phyloP scores from a whole-genome alignment of 2,329 filamentous ascomycete genomes.

The Apiospora marii region DNA sequence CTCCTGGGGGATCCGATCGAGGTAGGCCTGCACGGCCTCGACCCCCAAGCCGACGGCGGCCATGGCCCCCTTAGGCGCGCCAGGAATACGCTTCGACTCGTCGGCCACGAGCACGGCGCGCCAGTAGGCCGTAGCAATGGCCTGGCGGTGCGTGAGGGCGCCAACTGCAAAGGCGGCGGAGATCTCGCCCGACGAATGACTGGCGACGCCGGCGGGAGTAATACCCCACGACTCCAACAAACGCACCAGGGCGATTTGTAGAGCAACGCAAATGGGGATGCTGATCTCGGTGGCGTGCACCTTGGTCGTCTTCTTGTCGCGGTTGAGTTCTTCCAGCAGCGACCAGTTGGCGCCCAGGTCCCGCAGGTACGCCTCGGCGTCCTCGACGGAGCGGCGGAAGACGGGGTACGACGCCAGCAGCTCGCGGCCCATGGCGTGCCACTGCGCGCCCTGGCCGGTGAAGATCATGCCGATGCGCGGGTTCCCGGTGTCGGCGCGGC shows the following conservation, averaged over 20 bases:
- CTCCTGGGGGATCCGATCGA: constrained; percentile 26
- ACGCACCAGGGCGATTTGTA: constrained; percentile 28
- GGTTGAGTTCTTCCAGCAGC: constrained; percentile 34
- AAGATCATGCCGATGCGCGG: neutral
- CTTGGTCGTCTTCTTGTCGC: constrained; percentile 25
- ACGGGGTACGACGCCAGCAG: constrained; percentile 32
- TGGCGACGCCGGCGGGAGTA: constrained; percentile 24
- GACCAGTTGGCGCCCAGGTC: constrained; percentile 34
- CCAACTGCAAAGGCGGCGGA: constrained; percentile 20
- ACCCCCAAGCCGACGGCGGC: constrained; percentile 34
- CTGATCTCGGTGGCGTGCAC: constrained; percentile 40
- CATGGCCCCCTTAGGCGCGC: constrained; percentile 31
- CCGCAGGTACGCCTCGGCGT: constrained; percentile 30
- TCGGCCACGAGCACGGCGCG: too few species aligned
- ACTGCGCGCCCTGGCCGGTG: constrained; percentile 26
- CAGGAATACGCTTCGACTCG: too few species aligned
- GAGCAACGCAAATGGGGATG: constrained; percentile 24
- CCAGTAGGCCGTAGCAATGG: constrained; percentile 25
- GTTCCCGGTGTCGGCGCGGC: too few species aligned
- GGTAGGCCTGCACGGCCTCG: neutral
- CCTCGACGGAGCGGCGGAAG: constrained; percentile 29
- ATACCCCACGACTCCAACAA: constrained; percentile 27
- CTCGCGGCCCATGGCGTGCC: constrained; percentile 43
- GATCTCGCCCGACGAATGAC: constrained; percentile 32
- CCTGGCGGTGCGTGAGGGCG: constrained; percentile 41